Evolutionary conservation across 2,329 filamentous ascomycete genomes (phyloP), one percentile per base, ranked within the genome.

Genomic region (Verticillium dahliae): DNA sequence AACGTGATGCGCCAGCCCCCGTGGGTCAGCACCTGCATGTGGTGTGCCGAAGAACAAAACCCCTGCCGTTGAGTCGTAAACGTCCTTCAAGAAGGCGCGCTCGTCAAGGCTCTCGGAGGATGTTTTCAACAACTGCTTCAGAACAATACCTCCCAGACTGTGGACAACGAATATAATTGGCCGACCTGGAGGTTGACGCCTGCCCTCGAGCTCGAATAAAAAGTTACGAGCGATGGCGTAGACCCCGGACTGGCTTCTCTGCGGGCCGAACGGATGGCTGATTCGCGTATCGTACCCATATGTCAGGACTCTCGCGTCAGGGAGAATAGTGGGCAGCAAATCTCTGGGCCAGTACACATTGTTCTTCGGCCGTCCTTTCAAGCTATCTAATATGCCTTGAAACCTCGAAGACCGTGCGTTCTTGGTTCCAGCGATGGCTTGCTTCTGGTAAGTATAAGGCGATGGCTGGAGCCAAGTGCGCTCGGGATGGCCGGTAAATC

Each of bases 41-140:
- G 73, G 74, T 0, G 73, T 75, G 0, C 73, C 73, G 11, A 76
- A 70, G 38, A 76, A 76, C 0, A 76, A 41, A 1, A 74, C 56
- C 1, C 70, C 71, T 0, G 55, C 59, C 0, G 71, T 73, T 0
- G 68, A 65, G 1, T 67, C 45, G 15, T 71, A 71, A 15, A 66
- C 57, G 7, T 9, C 3, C 11, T 31, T 54, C 5, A 70, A 59
- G 9, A 66, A 60, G 4, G 59, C 38, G 10, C 10, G 45, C 9
- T 34, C 9, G n/a, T 10, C 15, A 11, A 22, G 57, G 57, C 59
- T 67, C 1, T 22, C 57, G 2, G 37, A 61, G 37, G 67, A 67
- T 55, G 15, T 61, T 27, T 59, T 41, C 7, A 67, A 45, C 18
- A 54, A 58, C 37, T 74, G 69, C 34, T 75, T 75, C 34, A 72